A percentile compares a stretch with the other conserved stretches of the same genome.
Evolutionary conservation across 345 rosid species (phyloP).

Genomic region (Angophora floribunda): DNA sequence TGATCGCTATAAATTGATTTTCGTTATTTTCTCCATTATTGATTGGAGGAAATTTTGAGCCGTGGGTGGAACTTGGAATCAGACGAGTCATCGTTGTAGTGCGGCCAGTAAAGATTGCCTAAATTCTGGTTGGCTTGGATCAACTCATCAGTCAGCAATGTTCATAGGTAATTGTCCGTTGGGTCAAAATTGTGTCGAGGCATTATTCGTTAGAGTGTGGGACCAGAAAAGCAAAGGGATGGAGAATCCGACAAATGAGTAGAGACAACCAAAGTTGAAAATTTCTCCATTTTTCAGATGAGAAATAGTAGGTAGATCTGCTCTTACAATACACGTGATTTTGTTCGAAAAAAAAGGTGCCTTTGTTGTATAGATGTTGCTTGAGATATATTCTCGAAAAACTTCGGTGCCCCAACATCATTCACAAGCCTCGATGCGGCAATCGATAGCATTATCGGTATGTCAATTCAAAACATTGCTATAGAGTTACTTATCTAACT

Average conservation of each 20-base stretch:
- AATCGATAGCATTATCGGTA: background rate
- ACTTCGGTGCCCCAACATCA: background rate
- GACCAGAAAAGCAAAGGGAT: background rate
- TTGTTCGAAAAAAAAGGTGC: background rate
- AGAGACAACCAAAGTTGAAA: background rate
- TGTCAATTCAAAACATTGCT: background rate
- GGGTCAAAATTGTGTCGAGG: background rate
- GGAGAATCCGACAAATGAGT: background rate
- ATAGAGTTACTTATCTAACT: background rate
- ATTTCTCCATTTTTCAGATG: background rate
- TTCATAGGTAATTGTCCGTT: background rate
- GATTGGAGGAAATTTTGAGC: background rate
- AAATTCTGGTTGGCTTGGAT: background rate
- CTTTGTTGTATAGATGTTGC: background rate
- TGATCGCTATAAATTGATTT: background rate
- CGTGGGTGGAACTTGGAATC: background rate
- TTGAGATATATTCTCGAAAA: background rate
- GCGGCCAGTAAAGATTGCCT: background rate
- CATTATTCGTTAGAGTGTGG: background rate
- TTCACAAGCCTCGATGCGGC: background rate
- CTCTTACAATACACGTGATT: background rate
- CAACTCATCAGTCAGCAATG: background rate
- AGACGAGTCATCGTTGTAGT: background rate
- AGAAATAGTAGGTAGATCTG: background rate
- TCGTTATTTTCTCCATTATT: background rate